A percentile compares a stretch with the other conserved stretches of the same genome.
phyloP scores from a whole-genome alignment of 768 basidiomycete genomes.

The Termitomyces bulborhizus region DNA sequence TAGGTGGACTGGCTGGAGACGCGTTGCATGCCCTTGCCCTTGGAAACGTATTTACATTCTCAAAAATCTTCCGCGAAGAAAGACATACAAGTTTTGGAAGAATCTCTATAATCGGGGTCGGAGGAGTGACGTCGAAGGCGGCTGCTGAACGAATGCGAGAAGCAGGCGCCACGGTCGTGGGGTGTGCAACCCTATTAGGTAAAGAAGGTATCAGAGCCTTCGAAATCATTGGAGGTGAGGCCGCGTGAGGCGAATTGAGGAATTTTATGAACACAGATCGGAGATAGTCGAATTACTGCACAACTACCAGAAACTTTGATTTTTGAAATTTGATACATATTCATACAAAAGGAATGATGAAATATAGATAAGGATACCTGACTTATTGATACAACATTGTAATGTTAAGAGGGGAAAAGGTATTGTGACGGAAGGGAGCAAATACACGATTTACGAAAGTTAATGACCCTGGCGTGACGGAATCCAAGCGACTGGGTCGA shows the following conservation, averaged over 20 bases:
- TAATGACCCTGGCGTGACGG: constrained; percentile 2
- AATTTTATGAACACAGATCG: not conserved
- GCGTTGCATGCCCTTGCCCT: constrained; percentile 69
- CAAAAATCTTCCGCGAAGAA: constrained; percentile 39
- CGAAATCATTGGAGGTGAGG: constrained; percentile 28
- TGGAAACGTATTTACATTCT: constrained; percentile 69
- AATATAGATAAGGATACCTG: constrained; percentile 12
- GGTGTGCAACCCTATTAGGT: constrained; percentile 47
- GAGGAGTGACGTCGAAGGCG: constrained; percentile 63
- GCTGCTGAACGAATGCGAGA: constrained; percentile 63
- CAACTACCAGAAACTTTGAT: not conserved
- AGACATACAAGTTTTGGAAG: constrained; percentile 29
- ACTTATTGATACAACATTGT: constrained; percentile 9
- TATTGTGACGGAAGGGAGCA: not conserved
- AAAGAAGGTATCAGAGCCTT: constrained; percentile 50
- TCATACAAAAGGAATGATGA: not conserved
- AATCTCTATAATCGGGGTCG: constrained; percentile 72
- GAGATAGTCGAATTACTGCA: not conserved
- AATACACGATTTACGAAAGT: not conserved
- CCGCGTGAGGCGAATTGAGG: not conserved
- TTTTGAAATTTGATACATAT: constrained; percentile 5
- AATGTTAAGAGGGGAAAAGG: not conserved
- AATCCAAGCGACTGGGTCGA: constrained; percentile 13
- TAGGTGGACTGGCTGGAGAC: constrained; percentile 77
- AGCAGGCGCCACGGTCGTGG: constrained; percentile 72